Evolutionary conservation across 495 filamentous ascomycete species (phyloP), one percentile per base, ranked within the genome.

Genomic region (Aspergillus wentii): DNA sequence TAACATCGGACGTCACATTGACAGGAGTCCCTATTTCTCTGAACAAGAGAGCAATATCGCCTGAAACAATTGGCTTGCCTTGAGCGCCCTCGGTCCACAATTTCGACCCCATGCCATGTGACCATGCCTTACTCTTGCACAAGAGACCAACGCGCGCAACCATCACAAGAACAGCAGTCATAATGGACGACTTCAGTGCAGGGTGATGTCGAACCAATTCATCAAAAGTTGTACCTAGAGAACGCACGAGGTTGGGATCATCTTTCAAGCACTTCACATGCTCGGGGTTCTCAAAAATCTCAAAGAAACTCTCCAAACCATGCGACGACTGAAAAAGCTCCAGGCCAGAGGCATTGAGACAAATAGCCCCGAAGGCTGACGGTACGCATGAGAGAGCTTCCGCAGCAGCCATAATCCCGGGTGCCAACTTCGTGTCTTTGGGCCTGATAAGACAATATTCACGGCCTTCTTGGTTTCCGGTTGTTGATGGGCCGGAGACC

Each of bases 201-300:
- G 92, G 94, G 56, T 99, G 94, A 52, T 99, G 92, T 14, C 92
- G 81, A 19, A 91, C 83, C 40, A 99, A 72, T 54, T 99, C 92
- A 56, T 99, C 94, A 54, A 99, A 94, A 9, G 84, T 83, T 5
- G 72, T 76, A 15, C 94, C 92, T 27, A 97, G 68, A 0, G 58
- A 59, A 23, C 66, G 64, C 29, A 69, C 57, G 25, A 71, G 44
- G 27, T 72, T 71, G 5, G 75, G 68, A 38, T 95, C 90, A 25
- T 73, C 62, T 31, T 80, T 75, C 72, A 97, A 70, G 44, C 76
- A 80, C 47, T 86, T 88, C 30, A 97, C 80, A 61, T 99, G 94
- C 3, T 80, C 79, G 4, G 88, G 80, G 44, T 85, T 95, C 60
- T 95, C 86, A 48, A 97, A 97, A 18, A 96, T 86, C 53, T 95